phyloP scores from a whole-genome alignment of 495 filamentous ascomycete species.

The Aspergillus conjunctus region DNA sequence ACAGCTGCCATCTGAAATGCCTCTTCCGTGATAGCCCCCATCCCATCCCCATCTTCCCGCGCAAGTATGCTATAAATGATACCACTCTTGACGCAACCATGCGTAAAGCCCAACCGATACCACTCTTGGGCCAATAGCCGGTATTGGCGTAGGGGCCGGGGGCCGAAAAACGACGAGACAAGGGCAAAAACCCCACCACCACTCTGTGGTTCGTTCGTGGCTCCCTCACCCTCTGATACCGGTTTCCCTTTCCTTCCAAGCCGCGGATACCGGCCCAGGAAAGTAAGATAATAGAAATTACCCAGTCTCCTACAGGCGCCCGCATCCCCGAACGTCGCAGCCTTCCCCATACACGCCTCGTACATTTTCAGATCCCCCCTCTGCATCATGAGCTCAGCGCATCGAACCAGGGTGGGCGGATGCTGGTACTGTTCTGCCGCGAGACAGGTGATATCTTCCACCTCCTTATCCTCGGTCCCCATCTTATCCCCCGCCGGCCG shows the following conservation, averaged over 20 bases:
- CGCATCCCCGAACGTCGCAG: conserved; percentile 31
- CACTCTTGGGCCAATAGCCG: conserved; percentile 34
- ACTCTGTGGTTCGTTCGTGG: not conserved
- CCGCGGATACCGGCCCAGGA: conserved; percentile 28
- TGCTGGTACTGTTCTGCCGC: conserved; percentile 41
- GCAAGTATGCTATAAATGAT: conserved; percentile 30
- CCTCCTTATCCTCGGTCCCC: conserved; percentile 20
- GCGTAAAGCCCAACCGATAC: conserved; percentile 31
- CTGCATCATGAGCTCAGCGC: conserved; percentile 31
- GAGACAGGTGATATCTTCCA: conserved; percentile 1
- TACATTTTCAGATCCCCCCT: conserved; percentile 32
- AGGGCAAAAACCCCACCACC: not conserved
- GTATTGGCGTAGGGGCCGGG: conserved; percentile 26
- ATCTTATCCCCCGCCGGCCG: conserved; percentile 15
- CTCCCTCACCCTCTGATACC: not conserved
- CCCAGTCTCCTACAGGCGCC: conserved; percentile 39
- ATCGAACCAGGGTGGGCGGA: conserved; percentile 30
- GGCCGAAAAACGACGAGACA: conserved; percentile 7
- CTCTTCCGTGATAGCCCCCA: not conserved
- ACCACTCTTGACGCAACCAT: conserved; percentile 13
- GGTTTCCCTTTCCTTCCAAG: conserved; percentile 25
- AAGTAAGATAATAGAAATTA: conserved; percentile 44
- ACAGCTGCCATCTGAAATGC: not conserved
- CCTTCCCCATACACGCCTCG: conserved; percentile 40
- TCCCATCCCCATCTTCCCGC: conserved; percentile 25